Percentiles rank a stretch among this genome's conserved stretches.
These are phyloP conservation scores for Paspalum notatum DNA, from an alignment of 176 grass and related monocot species.

Conservation along the genomic window DNA sequence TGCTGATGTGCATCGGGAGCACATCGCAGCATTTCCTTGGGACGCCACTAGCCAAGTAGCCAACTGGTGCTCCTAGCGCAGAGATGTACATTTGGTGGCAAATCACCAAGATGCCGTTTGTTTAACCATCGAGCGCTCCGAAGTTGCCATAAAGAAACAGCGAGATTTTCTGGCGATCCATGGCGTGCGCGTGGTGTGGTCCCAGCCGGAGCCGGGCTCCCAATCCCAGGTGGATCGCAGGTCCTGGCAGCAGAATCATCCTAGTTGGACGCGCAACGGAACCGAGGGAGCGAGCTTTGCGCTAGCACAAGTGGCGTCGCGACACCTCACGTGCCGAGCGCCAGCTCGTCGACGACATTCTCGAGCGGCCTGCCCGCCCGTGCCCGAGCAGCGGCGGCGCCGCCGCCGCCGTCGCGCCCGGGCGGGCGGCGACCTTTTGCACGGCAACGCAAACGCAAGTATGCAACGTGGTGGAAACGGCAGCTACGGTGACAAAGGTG, in stretches of 20 bases:
- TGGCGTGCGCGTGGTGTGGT: no score
- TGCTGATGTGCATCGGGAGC: background rate
- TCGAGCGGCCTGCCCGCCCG: constrained; percentile 30
- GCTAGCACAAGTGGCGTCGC: background rate
- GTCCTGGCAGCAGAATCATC: constrained; percentile 31
- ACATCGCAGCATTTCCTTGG: background rate
- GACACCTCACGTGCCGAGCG: background rate
- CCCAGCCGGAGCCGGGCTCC: background rate
- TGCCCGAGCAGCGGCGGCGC: constrained; percentile 23
- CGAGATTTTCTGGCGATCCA: background rate
- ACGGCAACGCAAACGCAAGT: no score
- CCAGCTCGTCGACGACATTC: constrained; percentile 34
- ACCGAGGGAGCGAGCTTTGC: background rate
- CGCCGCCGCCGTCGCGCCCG: background rate
- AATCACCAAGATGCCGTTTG: background rate
- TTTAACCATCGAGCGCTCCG: background rate
- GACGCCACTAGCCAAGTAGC: background rate
- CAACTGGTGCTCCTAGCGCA: background rate
- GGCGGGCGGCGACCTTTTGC: no score
- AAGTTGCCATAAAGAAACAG: background rate
- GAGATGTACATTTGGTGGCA: background rate
- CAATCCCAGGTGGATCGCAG: constrained; percentile 13
- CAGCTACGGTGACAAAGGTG: no score
- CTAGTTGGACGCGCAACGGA: constrained; percentile 34
- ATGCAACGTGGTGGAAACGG: no score